Evolutionary conservation across 106 monocot genomes (phyloP), one percentile per base, ranked within the genome.

Genomic region (Dendrobium chrysotoxum): DNA sequence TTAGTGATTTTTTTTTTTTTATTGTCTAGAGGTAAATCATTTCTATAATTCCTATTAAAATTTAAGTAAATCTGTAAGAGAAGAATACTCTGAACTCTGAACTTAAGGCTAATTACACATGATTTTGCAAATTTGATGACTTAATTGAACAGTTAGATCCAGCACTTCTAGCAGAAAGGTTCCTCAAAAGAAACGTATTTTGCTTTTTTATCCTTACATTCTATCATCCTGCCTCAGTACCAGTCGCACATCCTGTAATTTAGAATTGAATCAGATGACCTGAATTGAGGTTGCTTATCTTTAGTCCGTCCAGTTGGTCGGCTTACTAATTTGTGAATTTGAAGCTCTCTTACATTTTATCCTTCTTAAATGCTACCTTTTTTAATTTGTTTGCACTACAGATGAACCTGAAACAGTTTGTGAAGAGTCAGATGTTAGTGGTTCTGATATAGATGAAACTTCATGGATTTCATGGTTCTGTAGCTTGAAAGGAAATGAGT

Each of bases 401-500:
- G 84, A 87, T 41, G 86, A 87, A 46, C 82, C 86, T 73, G 85
- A 82, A 65, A 80, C 86, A 18, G 84, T 86, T 46, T 84, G 82
- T 75, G 89, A 89, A 82, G 86, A 86, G 25, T 89, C 86, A 0
- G 86, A 89, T 73, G 86, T 87, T 65, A 89, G 86, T 53, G 86
- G 89, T 40, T 87, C 82, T 45, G 89, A 89, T 21, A 84, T 80
- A 45, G 89, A 87, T 31, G 89, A 89, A 79, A 85, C 84, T 30
- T 84, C 89, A 38, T 89, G 89, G 86, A 86, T 89, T 71, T 79
- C 89, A 65, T 89, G 89, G 86, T 89, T 89, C 66, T 87, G 86
- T 72, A 89, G 79, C 68, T 25, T 89, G 55, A 79, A 84, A 61
- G 86, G 89, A 53, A 84, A 89, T 77, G 89, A 89, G 53, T 89